These are phyloP conservation scores for Saccharomyces pastorianus DNA, from an alignment of 1,139 yeast species.

Conservation along the genomic window DNA sequence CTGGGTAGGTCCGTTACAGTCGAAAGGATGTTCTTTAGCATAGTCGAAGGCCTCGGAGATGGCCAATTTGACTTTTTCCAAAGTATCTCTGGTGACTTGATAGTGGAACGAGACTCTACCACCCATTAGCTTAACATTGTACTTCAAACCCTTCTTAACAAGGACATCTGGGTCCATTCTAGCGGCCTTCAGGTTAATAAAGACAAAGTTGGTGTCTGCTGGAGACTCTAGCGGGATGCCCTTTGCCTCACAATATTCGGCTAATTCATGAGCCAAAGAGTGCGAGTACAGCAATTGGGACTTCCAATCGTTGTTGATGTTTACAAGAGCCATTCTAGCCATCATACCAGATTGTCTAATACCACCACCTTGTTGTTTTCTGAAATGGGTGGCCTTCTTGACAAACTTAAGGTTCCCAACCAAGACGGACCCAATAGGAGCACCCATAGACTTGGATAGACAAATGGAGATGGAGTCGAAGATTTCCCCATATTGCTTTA, in stretches of 20 bases:
- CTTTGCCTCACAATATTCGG: slow-evolving; percentile 46
- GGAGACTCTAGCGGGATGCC: slow-evolving; percentile 62
- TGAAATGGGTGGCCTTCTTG: slow-evolving; percentile 72
- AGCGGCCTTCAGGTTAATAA: slow-evolving; percentile 55
- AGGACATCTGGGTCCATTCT: slow-evolving; percentile 53
- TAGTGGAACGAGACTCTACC: slow-evolving; percentile 79
- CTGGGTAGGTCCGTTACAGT: slow-evolving; percentile 36
- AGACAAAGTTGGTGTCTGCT: slow-evolving; percentile 80
- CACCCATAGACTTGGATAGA: slow-evolving; percentile 84
- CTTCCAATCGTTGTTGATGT: slow-evolving; percentile 67
- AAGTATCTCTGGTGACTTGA: slow-evolving; percentile 59
- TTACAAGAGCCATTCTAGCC: slow-evolving; percentile 71
- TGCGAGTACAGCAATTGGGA: slow-evolving; percentile 52
- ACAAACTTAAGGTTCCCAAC: slow-evolving; percentile 62
- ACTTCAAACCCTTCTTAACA: slow-evolving; percentile 48
- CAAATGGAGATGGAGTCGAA: slow-evolving; percentile 89
- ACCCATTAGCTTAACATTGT: slow-evolving; percentile 63
- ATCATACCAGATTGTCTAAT: slow-evolving; percentile 83
- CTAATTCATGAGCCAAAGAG: slow-evolving; percentile 58
- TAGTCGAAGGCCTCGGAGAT: slow-evolving; percentile 50
- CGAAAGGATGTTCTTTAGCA: slow-evolving; percentile 37
- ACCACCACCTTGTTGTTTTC: slow-evolving; percentile 94
- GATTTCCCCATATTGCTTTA: slow-evolving; percentile 63
- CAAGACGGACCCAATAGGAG: slow-evolving; percentile 86
- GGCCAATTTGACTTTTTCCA: slow-evolving; percentile 57